Base-by-base conservation (phyloP, 148 eudicot species). In the Dysphania ambrosioides region DNA sequence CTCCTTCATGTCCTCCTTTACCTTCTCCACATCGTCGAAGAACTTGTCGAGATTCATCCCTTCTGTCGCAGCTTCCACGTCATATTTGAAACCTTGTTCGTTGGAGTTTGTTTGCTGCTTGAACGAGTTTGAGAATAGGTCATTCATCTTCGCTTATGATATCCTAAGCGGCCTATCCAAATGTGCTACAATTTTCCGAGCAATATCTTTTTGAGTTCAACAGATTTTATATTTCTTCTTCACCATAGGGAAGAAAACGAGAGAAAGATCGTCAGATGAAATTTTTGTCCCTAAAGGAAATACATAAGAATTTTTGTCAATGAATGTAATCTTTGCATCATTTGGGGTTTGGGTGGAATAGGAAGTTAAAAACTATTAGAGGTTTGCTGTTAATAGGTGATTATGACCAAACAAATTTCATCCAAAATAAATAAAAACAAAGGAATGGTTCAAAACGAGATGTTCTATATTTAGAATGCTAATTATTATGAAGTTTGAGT, bases 11-110 rank as follows among this genome's bases (percentile, higher is more conserved):
- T 89, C 91, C 3, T 64, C 80, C 72, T 89, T 86, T 7, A 87
- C 87, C 55, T 78, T 81, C 49, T 87, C 93, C 10, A 89, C 90
- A 67, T 89, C 93, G 47, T 72, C 74, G 51, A 81, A 82, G 74
- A 89, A 89, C 11, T 64, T 78, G 49, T 87, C 89, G 32, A 87
- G 83, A 71, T 85, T 78, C 78, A 82, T 74, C 56, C 81, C 84
- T 36, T 78, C 79, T 0, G 76, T 5, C 0, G 69, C 75, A 1
- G 73, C n/a, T 63, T 80, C 83, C 24, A 80, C 24, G 57, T 73
- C 84, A 16, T 66, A 49, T 12, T 38, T 34, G 71, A 59, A 38
- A 0, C 70, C 76, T 34, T 32, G 77, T 15, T 72, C 61, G 7
- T 78, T 38, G n/a, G 38, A 7, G 16, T 82, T 79, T 12, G 76